Conservation (phyloP, 1,284 basidiomycete genomes). For the Pascua sp. region DNA sequence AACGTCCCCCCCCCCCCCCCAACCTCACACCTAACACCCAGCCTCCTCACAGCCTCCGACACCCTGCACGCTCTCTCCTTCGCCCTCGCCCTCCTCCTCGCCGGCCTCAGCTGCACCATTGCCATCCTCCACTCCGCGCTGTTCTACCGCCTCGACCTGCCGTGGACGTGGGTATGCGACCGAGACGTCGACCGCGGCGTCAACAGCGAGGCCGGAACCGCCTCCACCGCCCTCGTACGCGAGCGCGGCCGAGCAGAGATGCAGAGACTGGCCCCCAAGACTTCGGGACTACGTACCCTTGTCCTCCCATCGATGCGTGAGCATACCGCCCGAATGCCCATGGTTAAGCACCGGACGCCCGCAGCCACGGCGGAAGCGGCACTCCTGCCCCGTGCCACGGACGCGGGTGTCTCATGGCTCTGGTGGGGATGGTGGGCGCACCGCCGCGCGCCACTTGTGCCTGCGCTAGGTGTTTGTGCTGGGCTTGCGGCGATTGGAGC, state of each 20-base stretch:
- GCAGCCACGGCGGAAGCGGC: background rate
- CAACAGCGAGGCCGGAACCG: too few relatives aligned
- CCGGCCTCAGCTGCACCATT: background rate
- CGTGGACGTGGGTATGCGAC: background rate
- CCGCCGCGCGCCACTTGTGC: background rate
- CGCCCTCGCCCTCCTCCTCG: background rate
- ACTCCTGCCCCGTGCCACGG: background rate
- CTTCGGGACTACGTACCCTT: too few relatives aligned
- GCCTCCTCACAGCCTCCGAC: background rate
- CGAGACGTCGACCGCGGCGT: background rate
- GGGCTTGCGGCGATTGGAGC: too few relatives aligned
- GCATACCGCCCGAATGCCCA: too few relatives aligned
- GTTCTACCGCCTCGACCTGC: background rate
- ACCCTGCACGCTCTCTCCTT: background rate
- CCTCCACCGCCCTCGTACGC: background rate
- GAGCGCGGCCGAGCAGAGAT: too few relatives aligned
- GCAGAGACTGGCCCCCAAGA: too few relatives aligned
- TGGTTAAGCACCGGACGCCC: too few relatives aligned
- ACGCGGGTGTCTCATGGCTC: background rate
- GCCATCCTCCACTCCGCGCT: background rate
- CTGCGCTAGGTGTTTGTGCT: too few relatives aligned
- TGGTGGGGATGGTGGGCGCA: conserved; percentile 3
- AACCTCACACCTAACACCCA: background rate
- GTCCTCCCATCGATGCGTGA: too few relatives aligned
- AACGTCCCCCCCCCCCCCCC: too few relatives aligned